Evolutionary conservation across 164 flowering plant species (phyloP).

Genomic region (Dillenia suffruticosa): DNA sequence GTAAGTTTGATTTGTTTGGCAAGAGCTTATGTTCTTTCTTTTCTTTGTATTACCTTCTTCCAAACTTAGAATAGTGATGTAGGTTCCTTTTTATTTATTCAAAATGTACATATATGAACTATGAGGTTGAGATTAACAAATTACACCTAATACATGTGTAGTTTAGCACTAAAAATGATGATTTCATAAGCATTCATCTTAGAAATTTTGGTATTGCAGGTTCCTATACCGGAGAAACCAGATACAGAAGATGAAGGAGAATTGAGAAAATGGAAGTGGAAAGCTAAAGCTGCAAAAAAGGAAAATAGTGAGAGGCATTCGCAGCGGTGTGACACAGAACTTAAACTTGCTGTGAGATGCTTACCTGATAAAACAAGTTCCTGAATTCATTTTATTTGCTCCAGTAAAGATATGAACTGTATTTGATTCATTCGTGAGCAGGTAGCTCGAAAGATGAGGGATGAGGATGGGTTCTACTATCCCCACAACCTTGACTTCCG

Average conservation of each 20-base stretch:
- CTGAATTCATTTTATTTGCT: too few species aligned
- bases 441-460: slow-evolving; percentile 94
- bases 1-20: slow-evolving; percentile 35
- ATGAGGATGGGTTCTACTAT: slow-evolving; percentile 88
- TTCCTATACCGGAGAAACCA: slow-evolving; percentile 79
- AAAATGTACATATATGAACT: too few species aligned
- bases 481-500: slow-evolving; percentile 98
- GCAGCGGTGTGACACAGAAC: slow-evolving; percentile 85
- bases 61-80: too few species aligned
- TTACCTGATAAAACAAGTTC: background rate
- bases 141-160: too few species aligned
- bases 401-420: too few species aligned
- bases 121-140: too few species aligned
- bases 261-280: slow-evolving; percentile 85
- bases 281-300: slow-evolving; percentile 55
- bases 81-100: too few species aligned
- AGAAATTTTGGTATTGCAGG: slow-evolving; percentile 22
- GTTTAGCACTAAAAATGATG: too few species aligned
- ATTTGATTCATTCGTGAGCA: slow-evolving; percentile 22
- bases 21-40: too few species aligned
- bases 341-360: slow-evolving; percentile 82
- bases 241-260: slow-evolving; percentile 73
- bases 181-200: background rate
- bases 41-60: too few species aligned
- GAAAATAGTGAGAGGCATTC: slow-evolving; percentile 86